Base-by-base conservation (phyloP, 2,329 filamentous ascomycete species). In the Didymosphaeria variabile region DNA sequence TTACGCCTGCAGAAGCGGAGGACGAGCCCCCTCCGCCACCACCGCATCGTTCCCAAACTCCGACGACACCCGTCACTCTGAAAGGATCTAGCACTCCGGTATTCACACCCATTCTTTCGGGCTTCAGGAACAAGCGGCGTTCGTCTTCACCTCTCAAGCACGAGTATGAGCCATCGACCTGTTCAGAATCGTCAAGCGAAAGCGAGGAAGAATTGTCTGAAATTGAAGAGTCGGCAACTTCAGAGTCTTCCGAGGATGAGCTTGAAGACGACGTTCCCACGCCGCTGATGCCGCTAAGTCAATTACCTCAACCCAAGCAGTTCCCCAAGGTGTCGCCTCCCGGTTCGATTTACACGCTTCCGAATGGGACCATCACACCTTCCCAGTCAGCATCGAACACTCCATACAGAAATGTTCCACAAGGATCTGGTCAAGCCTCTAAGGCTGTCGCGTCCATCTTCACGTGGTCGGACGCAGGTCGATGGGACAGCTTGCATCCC, bases 71-170 rank as follows among this genome's bases (percentile, higher is more conserved):
- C 59, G 71, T 77, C 5, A 79, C 80, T 13, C 69, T 80, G 15
- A 84, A 82, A 60, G 74, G 73, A n/a, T 74, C 77, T 9, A 80
- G 72, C 65, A 75, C 81, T 71, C 79, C 81, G 61, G 59, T 83
- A 75, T 67, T 88, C 76, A 73, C 82, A 72, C 72, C 89, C 81
- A 69, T 77, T 68, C 68, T 79, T 58, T 71, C 81, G 64, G 74
- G 79, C 74, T 70, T 77, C 69, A 67, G 76, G 76, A 65, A 84
- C 77, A 77, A 90, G 72, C 88, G 94, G 47, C 88, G 93, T 19
- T 91, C 89, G 1, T 98, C 95, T 0, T 99, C 95, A 1, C 95
- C 95, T 0, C 83, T 99, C 53, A 99, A 99, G 81, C 94, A 98
- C 74, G 94, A 99, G 79, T 99, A 97, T 71, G 90, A 94, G 64